These are phyloP conservation scores for Achaetomiella virescens DNA, from an alignment of 495 filamentous ascomycete species.

Conservation along the genomic window DNA sequence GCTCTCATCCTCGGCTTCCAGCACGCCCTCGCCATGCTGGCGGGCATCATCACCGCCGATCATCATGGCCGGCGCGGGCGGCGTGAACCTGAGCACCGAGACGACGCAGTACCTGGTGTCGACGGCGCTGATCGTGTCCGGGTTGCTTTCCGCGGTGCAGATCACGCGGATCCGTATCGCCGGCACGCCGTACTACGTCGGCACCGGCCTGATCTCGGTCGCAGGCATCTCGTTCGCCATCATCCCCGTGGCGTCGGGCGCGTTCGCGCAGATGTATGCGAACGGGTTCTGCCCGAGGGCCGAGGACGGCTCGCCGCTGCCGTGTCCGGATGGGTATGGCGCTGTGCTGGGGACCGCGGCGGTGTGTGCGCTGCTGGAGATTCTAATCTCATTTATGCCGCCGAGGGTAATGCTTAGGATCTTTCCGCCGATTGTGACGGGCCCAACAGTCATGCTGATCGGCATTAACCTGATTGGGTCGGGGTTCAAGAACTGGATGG, in stretches of 20 bases:
- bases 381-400: constrained; percentile 68
- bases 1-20: constrained; percentile 53
- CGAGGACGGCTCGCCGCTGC: constrained; percentile 57
- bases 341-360: constrained; percentile 71
- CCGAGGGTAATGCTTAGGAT: constrained; percentile 63
- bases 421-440: constrained; percentile 87
- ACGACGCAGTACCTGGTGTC: constrained; percentile 79
- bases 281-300: constrained; percentile 69
- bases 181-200: constrained; percentile 76
- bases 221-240: constrained; percentile 83
- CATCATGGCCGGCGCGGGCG: constrained; percentile 57
- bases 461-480: constrained; percentile 65
- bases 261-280: constrained; percentile 76
- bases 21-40: constrained; percentile 49
- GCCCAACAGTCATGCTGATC: constrained; percentile 68
- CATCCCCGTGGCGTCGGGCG: constrained; percentile 75
- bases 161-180: constrained; percentile 80
- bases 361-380: constrained; percentile 66
- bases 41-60: constrained; percentile 70
- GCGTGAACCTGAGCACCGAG: constrained; percentile 57
- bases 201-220: constrained; percentile 86
- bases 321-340: constrained; percentile 82
- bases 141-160: constrained; percentile 71
- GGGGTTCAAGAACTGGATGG: constrained; percentile 80
- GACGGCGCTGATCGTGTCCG: constrained; percentile 80